Evolutionary conservation across 75 land plant genomes (phyloP).

Genomic region (Isoetes taiwanensis): DNA sequence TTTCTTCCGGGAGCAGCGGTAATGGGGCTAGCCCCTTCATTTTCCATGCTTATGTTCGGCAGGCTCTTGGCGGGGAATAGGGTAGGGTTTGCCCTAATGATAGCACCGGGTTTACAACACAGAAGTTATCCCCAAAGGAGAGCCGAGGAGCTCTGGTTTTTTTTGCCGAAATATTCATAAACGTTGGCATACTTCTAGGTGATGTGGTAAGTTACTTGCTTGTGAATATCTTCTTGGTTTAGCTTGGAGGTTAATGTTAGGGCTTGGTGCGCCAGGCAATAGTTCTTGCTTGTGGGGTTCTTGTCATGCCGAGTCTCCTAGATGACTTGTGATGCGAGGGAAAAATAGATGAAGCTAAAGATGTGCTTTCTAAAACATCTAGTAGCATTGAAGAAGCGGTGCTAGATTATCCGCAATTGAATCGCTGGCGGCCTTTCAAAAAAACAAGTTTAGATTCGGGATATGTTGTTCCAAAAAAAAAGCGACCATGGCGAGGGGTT

Average conservation of each 20-base stretch:
- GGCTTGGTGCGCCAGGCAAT: conserved; percentile 48
- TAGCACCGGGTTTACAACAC: conserved; percentile 68
- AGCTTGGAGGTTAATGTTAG: conserved; percentile 67
- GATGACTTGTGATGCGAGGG: conserved; percentile 53
- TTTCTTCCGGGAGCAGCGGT: conserved; percentile 56
- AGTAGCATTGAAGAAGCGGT: conserved; percentile 27
- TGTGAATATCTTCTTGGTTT: conserved; percentile 29
- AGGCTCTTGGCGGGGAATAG: conserved; percentile 56
- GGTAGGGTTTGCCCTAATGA: conserved; percentile 63
- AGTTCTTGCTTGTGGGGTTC: conserved; percentile 20
- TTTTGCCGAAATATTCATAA: conserved; percentile 61
- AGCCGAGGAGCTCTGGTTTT: conserved; percentile 50
- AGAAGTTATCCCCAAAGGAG: conserved; percentile 45
- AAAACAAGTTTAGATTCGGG: no score
- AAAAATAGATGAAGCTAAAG: conserved; percentile 28
- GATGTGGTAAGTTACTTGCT: conserved; percentile 47
- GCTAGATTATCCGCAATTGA: conserved; percentile 28
- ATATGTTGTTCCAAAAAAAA: no score
- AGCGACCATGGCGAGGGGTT: conserved; percentile 18
- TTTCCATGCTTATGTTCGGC: conserved; percentile 35
- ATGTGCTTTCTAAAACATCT: conserved; percentile 27
- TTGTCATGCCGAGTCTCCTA: conserved; percentile 53
- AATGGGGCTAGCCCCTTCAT: conserved; percentile 75
- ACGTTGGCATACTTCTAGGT: conserved; percentile 53
- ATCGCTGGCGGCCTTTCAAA: conserved; percentile 26